These are phyloP conservation scores for Rubia occidens DNA, from an alignment of 305 asterid species.

Conservation along the genomic window DNA sequence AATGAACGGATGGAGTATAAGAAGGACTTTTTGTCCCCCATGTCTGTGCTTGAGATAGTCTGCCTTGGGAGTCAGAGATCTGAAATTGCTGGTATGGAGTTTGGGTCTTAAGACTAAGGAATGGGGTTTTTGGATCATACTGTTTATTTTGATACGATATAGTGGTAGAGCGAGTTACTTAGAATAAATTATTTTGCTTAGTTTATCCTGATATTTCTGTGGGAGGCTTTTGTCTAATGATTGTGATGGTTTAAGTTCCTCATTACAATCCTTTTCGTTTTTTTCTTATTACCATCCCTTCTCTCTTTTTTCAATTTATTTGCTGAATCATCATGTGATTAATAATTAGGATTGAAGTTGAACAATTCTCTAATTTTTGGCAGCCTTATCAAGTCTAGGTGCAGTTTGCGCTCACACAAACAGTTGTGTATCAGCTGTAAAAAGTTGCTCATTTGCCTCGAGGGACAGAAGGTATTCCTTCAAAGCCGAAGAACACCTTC, in stretches of 20 bases:
- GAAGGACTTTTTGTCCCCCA: too few species aligned
- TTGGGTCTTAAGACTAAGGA: too few species aligned
- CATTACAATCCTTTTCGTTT: background rate
- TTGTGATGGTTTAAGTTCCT: background rate
- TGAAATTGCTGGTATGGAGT: background rate
- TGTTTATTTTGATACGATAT: background rate
- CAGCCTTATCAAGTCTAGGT: background rate
- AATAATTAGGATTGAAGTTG: background rate
- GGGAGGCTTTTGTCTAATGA: background rate
- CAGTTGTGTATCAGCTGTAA: background rate
- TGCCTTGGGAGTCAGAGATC: background rate
- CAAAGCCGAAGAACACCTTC: background rate
- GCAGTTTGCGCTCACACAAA: background rate
- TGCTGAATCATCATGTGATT: background rate
- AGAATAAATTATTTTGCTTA: background rate
- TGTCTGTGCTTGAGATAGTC: background rate
- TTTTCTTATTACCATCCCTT: background rate
- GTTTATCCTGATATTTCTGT: conserved; percentile 6
- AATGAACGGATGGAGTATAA: too few species aligned
- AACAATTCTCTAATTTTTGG: background rate
- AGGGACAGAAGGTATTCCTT: background rate
- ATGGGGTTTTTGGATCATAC: background rate
- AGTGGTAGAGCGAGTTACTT: background rate
- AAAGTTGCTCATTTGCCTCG: background rate
- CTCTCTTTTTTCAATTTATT: background rate